Evolutionary conservation across 192 early-diverging fungal genomes (phyloP).

Genomic region (Polychytrium aggregatum): DNA sequence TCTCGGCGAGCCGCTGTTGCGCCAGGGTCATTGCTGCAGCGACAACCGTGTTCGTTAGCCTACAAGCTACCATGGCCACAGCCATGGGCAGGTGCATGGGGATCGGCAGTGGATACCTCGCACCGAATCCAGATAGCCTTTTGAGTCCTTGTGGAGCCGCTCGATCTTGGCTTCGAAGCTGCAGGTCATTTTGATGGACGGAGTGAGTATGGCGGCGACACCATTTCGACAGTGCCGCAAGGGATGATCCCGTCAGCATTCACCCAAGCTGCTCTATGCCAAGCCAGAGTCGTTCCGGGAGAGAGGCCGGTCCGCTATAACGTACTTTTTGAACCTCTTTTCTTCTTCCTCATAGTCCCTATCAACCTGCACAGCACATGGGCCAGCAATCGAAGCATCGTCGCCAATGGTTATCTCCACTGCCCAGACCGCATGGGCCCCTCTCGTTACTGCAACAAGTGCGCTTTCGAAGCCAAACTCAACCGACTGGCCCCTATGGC

Average conservation of each 20-base stretch:
- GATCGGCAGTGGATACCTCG: too few relatives aligned
- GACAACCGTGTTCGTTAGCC: too few relatives aligned
- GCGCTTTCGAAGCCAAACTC: not conserved
- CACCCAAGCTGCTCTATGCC: not conserved
- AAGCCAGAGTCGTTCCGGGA: not conserved
- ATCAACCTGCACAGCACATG: slow-evolving; percentile 28
- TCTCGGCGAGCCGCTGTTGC: slow-evolving; percentile 76
- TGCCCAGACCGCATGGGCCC: too few relatives aligned
- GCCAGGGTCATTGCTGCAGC: slow-evolving; percentile 65
- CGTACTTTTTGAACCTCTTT: slow-evolving; percentile 52
- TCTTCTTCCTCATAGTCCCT: slow-evolving; percentile 77
- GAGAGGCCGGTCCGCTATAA: too few relatives aligned
- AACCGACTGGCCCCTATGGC: too few relatives aligned
- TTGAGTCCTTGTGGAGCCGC: slow-evolving; percentile 79
- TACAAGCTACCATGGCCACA: too few relatives aligned
- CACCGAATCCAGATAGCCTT: slow-evolving; percentile 82
- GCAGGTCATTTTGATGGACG: not conserved
- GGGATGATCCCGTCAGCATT: not conserved
- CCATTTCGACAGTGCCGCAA: not conserved
- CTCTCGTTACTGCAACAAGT: not conserved
- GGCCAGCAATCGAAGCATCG: too few relatives aligned
- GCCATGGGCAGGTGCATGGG: too few relatives aligned
- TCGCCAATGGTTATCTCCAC: too few relatives aligned
- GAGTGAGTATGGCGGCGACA: not conserved
- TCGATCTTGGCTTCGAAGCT: slow-evolving; percentile 77